Base-by-base conservation (phyloP, 495 filamentous ascomycete species). In the Neurospora sp. region DNA sequence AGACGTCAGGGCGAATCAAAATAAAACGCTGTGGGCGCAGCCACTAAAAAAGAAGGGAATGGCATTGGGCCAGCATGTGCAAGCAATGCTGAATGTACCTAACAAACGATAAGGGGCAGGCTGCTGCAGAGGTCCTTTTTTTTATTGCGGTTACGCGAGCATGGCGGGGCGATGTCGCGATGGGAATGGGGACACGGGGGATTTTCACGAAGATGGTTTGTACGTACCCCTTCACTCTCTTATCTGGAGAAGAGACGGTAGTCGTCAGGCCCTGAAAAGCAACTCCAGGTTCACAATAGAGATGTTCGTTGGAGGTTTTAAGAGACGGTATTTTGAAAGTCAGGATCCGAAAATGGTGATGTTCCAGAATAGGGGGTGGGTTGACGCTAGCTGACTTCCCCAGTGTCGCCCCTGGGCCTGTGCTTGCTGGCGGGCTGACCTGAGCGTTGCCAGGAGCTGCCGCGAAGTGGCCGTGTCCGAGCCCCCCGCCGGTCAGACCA, bases 1-100 rank as follows among this genome's bases (percentile, higher is more conserved):
- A 76, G 71, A 69, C 44, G 41, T 8, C 16, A 48, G 72, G 61
- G 59, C 69, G 75, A 78, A 75, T 75, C 73, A 79, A 76, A 80
- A 77, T 73, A 73, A 75, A 70, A 68, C 48, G 41, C 48, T 20
- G 37, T 35, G 40, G 45, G 61, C 12, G 44, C 41, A 76, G 53
- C 53, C 53, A 65, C 22, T 65, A 65, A 35, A 37, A 37, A 65
- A 35, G 20, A 65, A 65, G 27, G 53, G 53, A 8, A 65, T 8
- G 22, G 14, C 53, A 65, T 65, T 65, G 53, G 53, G 53, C 53
- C 27, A 65, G 53, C 53, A 65, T 65, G 22, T 65, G 53, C 53
- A 65, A 48, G 31, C 31, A 35, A 37, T 17, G 27, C 27, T 65
- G 53, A 65, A 65, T 35, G 53, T 65, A 65, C 53, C 22, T 35